phyloP scores from a whole-genome alignment of 2,329 filamentous ascomycete genomes.

The Blumeriella jaapii region DNA sequence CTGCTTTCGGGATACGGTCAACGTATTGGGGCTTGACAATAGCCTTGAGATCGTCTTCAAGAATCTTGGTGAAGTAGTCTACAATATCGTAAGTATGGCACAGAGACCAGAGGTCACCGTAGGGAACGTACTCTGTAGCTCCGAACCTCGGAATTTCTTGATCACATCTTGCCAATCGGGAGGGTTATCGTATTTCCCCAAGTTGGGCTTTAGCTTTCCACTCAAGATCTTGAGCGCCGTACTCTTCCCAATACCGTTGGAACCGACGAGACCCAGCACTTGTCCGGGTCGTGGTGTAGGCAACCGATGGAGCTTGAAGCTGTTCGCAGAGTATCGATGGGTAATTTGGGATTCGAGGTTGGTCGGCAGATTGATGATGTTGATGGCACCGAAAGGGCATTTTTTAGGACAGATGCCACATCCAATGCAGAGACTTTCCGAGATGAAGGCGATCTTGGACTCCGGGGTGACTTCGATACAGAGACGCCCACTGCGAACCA shows the following conservation, averaged over 20 bases:
- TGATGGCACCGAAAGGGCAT: constrained; percentile 96
- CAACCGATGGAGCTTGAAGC: constrained; percentile 96
- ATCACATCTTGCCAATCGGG: constrained; percentile 99
- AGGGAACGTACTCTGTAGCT: constrained; percentile 66
- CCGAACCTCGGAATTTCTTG: constrained; percentile 95
- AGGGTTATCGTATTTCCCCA: constrained; percentile 89
- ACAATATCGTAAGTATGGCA: constrained; percentile 14
- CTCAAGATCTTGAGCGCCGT: constrained; percentile 98
- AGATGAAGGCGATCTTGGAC: constrained; percentile 96
- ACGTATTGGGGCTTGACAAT: constrained; percentile 98
- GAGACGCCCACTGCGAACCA: constrained; percentile 92
- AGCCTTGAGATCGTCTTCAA: constrained; percentile 94
- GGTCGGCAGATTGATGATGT: constrained; percentile 99
- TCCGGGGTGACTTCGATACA: constrained; percentile 87
- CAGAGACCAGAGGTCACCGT: neutral
- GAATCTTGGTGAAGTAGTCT: constrained; percentile 98
- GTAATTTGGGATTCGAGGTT: constrained; percentile 98
- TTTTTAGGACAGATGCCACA: constrained; percentile 99
- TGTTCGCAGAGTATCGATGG: constrained; percentile 97
- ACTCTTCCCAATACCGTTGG: constrained; percentile 99
- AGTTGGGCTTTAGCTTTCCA: constrained; percentile 95
- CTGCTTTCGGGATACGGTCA: constrained; percentile 90
- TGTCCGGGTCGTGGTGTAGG: constrained; percentile 93
- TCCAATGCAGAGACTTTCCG: constrained; percentile 88
- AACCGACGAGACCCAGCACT: constrained; percentile 91